Conservation (phyloP, 225 moss, liverwort and hornwort genomes). For the Sphagnum tenellum region DNA sequence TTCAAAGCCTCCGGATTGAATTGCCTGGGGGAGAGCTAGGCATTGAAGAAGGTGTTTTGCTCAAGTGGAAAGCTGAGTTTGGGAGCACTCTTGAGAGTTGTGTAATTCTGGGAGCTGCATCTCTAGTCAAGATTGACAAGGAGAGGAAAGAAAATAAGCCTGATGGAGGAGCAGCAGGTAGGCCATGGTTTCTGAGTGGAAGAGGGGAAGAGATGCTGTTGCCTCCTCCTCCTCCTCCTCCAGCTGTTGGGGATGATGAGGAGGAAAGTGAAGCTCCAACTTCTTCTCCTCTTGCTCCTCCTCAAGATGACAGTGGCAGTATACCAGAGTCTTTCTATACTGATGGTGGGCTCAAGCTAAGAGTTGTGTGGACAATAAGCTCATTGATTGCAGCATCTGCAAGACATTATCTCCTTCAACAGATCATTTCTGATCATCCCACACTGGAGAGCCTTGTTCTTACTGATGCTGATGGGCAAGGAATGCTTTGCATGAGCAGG, state of each 20-base stretch:
- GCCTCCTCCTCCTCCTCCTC: background rate
- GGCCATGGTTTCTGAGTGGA: slow-evolving; percentile 38
- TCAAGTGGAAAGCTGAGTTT: slow-evolving; percentile 88
- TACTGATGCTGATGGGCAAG: slow-evolving; percentile 81
- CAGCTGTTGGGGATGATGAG: slow-evolving; percentile 9
- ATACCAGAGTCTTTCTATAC: slow-evolving; percentile 77
- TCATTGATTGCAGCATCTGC: slow-evolving; percentile 81
- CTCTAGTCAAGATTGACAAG: slow-evolving; percentile 54
- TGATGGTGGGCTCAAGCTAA: slow-evolving; percentile 72
- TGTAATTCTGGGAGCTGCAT: slow-evolving; percentile 73
- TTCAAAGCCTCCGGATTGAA: slow-evolving; percentile 74
- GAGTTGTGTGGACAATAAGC: slow-evolving; percentile 87
- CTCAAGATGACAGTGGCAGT: slow-evolving; percentile 66
- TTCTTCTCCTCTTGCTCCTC: background rate
- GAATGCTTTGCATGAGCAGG: slow-evolving; percentile 75
- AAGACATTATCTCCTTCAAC: slow-evolving; percentile 76
- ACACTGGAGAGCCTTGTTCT: slow-evolving; percentile 72
- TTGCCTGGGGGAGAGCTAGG: slow-evolving; percentile 77
- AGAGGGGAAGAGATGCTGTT: slow-evolving; percentile 26
- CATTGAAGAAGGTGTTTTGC: slow-evolving; percentile 67
- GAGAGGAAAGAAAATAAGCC: slow-evolving; percentile 37
- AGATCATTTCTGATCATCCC: slow-evolving; percentile 77
- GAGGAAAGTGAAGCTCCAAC: slow-evolving; percentile 22
- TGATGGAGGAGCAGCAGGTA: slow-evolving; percentile 15
- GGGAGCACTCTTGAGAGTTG: slow-evolving; percentile 80